Conservation (phyloP, 257 asterid species). For the Ilex aquifolium region DNA sequence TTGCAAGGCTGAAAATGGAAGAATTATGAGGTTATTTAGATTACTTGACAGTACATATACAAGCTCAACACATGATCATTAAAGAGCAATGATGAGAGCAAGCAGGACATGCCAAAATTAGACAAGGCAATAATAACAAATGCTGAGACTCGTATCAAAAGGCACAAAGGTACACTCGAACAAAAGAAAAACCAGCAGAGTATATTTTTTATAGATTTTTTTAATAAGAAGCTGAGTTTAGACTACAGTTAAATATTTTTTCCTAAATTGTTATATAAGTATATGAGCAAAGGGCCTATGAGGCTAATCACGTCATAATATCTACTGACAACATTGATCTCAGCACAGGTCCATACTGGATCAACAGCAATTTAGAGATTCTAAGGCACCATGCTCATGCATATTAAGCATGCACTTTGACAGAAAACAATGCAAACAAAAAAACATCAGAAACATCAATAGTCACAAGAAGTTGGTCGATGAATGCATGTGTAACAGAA, state of each 20-base stretch:
- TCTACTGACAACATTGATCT: too few relatives aligned
- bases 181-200: background rate
- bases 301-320: background rate
- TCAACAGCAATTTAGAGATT: too few relatives aligned
- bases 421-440: too few relatives aligned
- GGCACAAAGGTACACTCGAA: background rate
- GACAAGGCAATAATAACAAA: background rate
- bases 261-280: background rate
- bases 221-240: too few relatives aligned
- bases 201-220: too few relatives aligned
- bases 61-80: background rate
- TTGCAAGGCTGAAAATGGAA: slow-evolving; percentile 66
- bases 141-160: slow-evolving; percentile 4
- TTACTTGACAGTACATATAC: slow-evolving; percentile 2
- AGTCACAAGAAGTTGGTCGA: too few relatives aligned
- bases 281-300: background rate
- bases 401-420: too few relatives aligned
- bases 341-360: too few relatives aligned
- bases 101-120: background rate
- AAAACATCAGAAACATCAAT: too few relatives aligned
- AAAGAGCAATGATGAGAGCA: background rate
- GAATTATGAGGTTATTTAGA: slow-evolving; percentile 8
- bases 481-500: too few relatives aligned
- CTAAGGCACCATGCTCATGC: too few relatives aligned
- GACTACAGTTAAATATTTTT: too few relatives aligned